Evolutionary conservation across 2,329 filamentous ascomycete species (phyloP), one percentile per base, ranked within the genome.

Genomic region (Diaporthe vexans): DNA sequence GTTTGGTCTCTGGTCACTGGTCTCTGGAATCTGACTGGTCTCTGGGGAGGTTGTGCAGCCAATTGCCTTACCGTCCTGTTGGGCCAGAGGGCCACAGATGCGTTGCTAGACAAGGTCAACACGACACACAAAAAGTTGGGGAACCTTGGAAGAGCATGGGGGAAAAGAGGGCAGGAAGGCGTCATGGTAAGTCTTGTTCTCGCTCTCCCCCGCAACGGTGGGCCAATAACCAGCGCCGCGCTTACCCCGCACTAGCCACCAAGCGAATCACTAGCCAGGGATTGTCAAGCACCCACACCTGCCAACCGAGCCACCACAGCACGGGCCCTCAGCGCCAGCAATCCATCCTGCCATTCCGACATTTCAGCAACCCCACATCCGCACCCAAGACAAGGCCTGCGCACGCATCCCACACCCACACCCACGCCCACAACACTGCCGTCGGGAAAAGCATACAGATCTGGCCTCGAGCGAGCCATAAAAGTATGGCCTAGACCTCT

Each of bases 201-300:
- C 10, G 17, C 61, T 13, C n/a, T 40, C 33, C 40, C 40, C 70
- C 52, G 65, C 59, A 52, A 29, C 43, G 15, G 24, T 40, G 46
- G 26, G 33, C 71, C 71, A 73, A 67, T 75, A 11, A 43, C 24
- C n/a, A 52, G 17, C 56, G 15, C 15, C 33, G 1, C 6, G 46
- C 48, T 52, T 56, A 54, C 73, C 73, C 73, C 73, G 71, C 73
- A 73, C 54, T 61, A 75, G 51, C 11, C 17, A 17, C 17, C n/a
- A 40, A 35, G 56, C 73, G 71, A 75, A 73, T 75, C 73, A 73
- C 37, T 63, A 52, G 61, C 73, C 65, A 29, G 43, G 24, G 54
- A 57, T 65, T 73, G 69, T 51, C 52, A 75, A 69, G 54, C 70
- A 48, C 58, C 71, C 40, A 26, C 21, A 35, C n/a, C 26, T 43